Conservation (phyloP, 352 stramenopile genomes). For the Phytophthora macrochlamydospora region DNA sequence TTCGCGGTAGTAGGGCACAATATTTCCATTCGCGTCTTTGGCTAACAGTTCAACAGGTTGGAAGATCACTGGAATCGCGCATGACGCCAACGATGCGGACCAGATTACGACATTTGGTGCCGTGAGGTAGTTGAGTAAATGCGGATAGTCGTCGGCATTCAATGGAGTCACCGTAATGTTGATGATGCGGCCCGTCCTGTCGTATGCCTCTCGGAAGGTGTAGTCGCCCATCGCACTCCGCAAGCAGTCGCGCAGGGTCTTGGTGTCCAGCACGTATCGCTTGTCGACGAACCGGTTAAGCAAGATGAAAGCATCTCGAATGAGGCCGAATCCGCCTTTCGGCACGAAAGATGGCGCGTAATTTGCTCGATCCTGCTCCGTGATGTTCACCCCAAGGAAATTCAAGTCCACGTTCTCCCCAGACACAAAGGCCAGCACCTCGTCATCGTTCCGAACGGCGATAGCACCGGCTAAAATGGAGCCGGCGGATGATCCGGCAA, state of each 20-base stretch:
- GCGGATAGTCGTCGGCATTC: slow-evolving; percentile 92
- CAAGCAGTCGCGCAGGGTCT: slow-evolving; percentile 71
- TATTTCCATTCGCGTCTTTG: slow-evolving; percentile 91
- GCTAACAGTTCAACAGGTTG: slow-evolving; percentile 94
- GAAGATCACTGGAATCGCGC: slow-evolving; percentile 95
- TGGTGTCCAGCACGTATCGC: slow-evolving; percentile 71
- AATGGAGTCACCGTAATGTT: slow-evolving; percentile 98
- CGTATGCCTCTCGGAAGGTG: slow-evolving; percentile 98
- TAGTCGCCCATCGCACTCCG: slow-evolving; percentile 95
- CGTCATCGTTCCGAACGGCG: slow-evolving; percentile 93
- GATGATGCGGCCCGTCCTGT: slow-evolving; percentile 97
- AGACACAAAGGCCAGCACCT: slow-evolving; percentile 72
- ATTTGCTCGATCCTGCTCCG: slow-evolving; percentile 54
- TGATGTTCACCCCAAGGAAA: slow-evolving; percentile 76
- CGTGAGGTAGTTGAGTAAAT: slow-evolving; percentile 98
- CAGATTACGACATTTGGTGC: slow-evolving; percentile 98
- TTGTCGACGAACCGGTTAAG: slow-evolving; percentile 74
- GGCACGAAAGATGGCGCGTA: slow-evolving; percentile 73
- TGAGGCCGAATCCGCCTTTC: slow-evolving; percentile 34
- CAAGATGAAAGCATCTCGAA: slow-evolving; percentile 64
- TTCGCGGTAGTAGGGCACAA: slow-evolving; percentile 83
- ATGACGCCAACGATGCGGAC: slow-evolving; percentile 95
- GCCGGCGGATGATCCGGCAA: slow-evolving; percentile 94
- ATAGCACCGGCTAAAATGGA: slow-evolving; percentile 95
- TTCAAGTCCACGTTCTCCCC: slow-evolving; percentile 50